Percentiles rank a stretch among this genome's conserved stretches.
phyloP scores from a whole-genome alignment of 2,329 filamentous ascomycete species.

The Chaetomium sp. region DNA sequence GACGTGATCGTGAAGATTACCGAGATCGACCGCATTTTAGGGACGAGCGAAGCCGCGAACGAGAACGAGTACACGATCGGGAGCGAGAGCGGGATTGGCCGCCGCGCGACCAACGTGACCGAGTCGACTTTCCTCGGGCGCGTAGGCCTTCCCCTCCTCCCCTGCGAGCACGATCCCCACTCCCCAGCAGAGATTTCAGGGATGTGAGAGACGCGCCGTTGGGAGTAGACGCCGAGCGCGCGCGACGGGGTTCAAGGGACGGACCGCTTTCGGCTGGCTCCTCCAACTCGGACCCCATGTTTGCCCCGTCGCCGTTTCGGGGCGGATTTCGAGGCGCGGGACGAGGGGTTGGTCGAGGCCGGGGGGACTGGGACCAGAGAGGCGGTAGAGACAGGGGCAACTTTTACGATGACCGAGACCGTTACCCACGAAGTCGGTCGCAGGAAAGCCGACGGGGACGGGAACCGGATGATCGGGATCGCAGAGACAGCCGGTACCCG shows the following conservation, averaged over 20 bases:
- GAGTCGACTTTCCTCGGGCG: conserved; percentile 55
- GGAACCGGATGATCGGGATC: conserved; percentile 49
- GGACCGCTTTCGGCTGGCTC: conserved; percentile 73
- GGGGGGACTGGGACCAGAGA: conserved; percentile 57
- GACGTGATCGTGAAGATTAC: conserved; percentile 64
- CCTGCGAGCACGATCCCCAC: conserved; percentile 61
- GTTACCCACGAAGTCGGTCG: conserved; percentile 67
- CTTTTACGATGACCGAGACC: conserved; percentile 62
- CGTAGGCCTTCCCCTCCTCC: conserved; percentile 50
- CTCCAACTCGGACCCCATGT: conserved; percentile 67
- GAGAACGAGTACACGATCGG: conserved; percentile 54
- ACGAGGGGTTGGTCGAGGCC: conserved; percentile 53
- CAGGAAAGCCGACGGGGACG: conserved; percentile 63
- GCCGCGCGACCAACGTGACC: conserved; percentile 43
- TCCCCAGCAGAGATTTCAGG: conserved; percentile 62
- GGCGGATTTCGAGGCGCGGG: conserved; percentile 63
- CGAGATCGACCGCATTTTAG: conserved; percentile 54
- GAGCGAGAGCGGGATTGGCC: conserved; percentile 27
- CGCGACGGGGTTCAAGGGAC: conserved; percentile 70
- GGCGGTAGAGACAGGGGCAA: conserved; percentile 54
- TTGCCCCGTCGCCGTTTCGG: conserved; percentile 56
- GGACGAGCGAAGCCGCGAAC: conserved; percentile 62
- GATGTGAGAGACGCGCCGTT: conserved; percentile 59
- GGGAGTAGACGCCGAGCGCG: conserved; percentile 67
- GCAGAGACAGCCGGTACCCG: conserved; percentile 43